phyloP scores from a whole-genome alignment of 164 flowering plant genomes.

The Sextonia rubra region DNA sequence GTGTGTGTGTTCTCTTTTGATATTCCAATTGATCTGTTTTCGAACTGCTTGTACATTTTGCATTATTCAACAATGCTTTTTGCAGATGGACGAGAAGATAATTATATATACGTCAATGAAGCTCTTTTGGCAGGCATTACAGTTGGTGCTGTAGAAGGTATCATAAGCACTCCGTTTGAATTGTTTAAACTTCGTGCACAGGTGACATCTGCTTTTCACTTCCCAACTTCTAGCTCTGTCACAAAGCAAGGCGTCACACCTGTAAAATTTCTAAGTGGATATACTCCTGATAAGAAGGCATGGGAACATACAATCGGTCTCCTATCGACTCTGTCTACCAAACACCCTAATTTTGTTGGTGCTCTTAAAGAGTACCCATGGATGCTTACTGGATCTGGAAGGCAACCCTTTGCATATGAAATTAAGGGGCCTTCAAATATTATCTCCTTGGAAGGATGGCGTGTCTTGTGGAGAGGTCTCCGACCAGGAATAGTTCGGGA shows the following conservation, averaged over 20 bases:
- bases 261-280: conserved; percentile 49
- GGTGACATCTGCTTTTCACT: conserved; percentile 58
- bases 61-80: conserved; percentile 6
- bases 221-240: conserved; percentile 24
- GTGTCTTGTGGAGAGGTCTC: conserved; percentile 74
- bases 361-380: conserved; percentile 81
- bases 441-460: conserved; percentile 78
- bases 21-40: background rate
- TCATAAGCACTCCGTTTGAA: conserved; percentile 80
- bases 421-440: conserved; percentile 52
- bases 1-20: too few relatives aligned
- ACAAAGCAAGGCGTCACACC: conserved; percentile 31
- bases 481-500: conserved; percentile 77
- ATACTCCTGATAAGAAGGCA: conserved; percentile 50
- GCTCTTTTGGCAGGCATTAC: conserved; percentile 81
- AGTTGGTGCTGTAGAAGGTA: conserved; percentile 67
- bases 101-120: conserved; percentile 63
- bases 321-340: conserved; percentile 51
- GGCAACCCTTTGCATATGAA: conserved; percentile 56
- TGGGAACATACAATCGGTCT: conserved; percentile 55
- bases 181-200: conserved; percentile 79
- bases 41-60: background rate
- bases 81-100: conserved; percentile 86
- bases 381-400: conserved; percentile 96
- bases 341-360: conserved; percentile 47